A percentile compares a stretch with the other conserved stretches of the same genome.
These are phyloP conservation scores for Carex cristatella DNA, from an alignment of 176 grass and related monocot genomes.

Conservation along the genomic window DNA sequence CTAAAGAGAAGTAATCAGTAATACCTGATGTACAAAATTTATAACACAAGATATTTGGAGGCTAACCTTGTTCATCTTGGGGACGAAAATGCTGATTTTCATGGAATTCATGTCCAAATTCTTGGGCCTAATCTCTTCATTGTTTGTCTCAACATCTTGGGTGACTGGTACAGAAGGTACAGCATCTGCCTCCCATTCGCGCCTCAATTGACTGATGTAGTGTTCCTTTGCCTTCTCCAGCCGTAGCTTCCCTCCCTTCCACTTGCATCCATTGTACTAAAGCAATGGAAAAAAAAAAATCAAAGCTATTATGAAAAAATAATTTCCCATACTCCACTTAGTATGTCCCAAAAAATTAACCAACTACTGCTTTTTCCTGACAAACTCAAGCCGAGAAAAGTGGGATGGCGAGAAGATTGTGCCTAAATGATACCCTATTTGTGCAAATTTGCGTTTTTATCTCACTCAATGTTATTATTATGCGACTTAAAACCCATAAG, in stretches of 20 bases:
- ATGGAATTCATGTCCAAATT: conserved; percentile 27
- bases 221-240: conserved; percentile 96
- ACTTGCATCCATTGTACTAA: conserved; percentile 93
- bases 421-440: background rate
- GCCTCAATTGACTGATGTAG: conserved; percentile 57
- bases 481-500: background rate
- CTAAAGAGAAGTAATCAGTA: background rate
- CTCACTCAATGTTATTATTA: background rate
- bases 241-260: conserved; percentile 84
- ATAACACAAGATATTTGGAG: background rate
- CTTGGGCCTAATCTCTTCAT: conserved; percentile 19
- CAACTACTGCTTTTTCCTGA: background rate
- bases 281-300: background rate
- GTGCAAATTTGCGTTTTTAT: background rate
- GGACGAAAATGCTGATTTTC: conserved; percentile 79
- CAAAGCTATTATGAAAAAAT: background rate
- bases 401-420: background rate
- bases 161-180: conserved; percentile 2
- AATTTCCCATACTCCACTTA: background rate
- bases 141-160: conserved; percentile 24
- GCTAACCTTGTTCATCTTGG: conserved; percentile 69
- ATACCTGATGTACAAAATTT: background rate
- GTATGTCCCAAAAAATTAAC: background rate
- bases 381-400: background rate
- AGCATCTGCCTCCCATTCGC: conserved; percentile 68